phyloP scores from a whole-genome alignment of 768 basidiomycete genomes.

The Sarcodon sp. region DNA sequence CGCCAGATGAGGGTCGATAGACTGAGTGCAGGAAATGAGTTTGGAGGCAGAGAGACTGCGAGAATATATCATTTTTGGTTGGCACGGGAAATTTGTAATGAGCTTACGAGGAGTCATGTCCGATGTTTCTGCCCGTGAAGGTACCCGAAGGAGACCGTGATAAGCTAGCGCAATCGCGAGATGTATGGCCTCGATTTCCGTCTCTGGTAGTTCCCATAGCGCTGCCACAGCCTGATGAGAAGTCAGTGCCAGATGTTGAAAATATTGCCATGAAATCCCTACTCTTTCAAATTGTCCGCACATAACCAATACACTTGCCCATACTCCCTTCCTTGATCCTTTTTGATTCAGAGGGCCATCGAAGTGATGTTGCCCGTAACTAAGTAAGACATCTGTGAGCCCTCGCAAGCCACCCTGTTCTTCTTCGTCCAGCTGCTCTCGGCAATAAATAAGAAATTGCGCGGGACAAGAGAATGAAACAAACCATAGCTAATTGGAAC shows the following conservation, averaged over 20 bases:
- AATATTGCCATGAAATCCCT: slow-evolving; percentile 11
- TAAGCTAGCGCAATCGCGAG: slow-evolving; percentile 86
- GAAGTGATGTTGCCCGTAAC: slow-evolving; percentile 77
- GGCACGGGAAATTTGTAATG: neutral
- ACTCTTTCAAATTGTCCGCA: slow-evolving; percentile 94
- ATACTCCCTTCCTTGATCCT: slow-evolving; percentile 49
- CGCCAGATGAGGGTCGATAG: slow-evolving; percentile 83
- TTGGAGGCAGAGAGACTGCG: slow-evolving; percentile 58
- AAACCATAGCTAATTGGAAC: slow-evolving; percentile 85
- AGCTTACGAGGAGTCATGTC: slow-evolving; percentile 70
- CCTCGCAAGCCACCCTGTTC: slow-evolving; percentile 66
- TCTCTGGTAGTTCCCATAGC: slow-evolving; percentile 75
- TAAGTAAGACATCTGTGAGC: slow-evolving; percentile 61
- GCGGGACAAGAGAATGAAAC: slow-evolving; percentile 2
- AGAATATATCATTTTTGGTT: neutral
- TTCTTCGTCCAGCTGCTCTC: slow-evolving; percentile 59
- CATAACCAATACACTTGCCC: slow-evolving; percentile 78
- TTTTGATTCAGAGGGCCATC: slow-evolving; percentile 51
- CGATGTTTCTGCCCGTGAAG: slow-evolving; percentile 68
- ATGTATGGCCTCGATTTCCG: slow-evolving; percentile 90
- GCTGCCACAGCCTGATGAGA: slow-evolving; percentile 72
- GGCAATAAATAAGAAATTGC: neutral
- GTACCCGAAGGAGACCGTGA: slow-evolving; percentile 82
- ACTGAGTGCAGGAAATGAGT: slow-evolving; percentile 59
- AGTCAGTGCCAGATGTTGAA: neutral